Base-by-base conservation (phyloP, 371 early-diverging fungal species). In the Dipsacomyces acuminosporus region DNA sequence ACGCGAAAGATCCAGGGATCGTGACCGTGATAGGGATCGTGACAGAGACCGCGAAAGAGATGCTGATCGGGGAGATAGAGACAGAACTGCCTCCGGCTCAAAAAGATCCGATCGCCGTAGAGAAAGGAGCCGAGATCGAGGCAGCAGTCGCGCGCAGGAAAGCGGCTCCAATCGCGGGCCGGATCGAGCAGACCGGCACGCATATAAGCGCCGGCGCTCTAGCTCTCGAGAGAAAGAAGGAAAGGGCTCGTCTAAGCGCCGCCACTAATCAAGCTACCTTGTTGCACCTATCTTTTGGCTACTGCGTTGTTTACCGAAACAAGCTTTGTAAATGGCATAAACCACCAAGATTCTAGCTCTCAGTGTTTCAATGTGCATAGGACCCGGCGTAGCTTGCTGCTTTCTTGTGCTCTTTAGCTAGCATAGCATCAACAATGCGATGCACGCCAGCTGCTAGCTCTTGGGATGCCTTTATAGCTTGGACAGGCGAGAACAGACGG, bases 181-280 rank as follows among this genome's bases (percentile, higher is more conserved):
- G 13, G 60, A 60, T 9, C 33, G 48, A n/a, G 33, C 56, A 6
- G 69, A 69, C 13, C 44, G 42, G 11, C 38, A 44, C 15, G 45
- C 56, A 19, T 38, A 42, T 26, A 69, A 69, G 53, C 70, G 70
- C 25, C 70, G 65, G 46, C 64, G 70, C 38, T 69, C 70, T 13
- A 35, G 21, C 24, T 64, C 70, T 7, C 54, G 51, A 38, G 70
- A 61, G 3, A 38, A 56, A 18, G 58, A 59, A 11, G 8, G 52
- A 20, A 69, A 59, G 44, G 40, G 49, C 34, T 13, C 47, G 7
- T 52, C 64, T 3, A 59, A 55, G 40, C 70, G 70, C 46, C 70
- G 70, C 46, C 70, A 56, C 46, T 69, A 46, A 26, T 24, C 34
- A 36, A n/a, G 19, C n/a, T n/a, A n/a, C n/a, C n/a, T n/a, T n/a